A percentile compares a stretch with the other conserved stretches of the same genome.
phyloP scores from a whole-genome alignment of 2,329 filamentous ascomycete genomes.

The Penicillium sp. region DNA sequence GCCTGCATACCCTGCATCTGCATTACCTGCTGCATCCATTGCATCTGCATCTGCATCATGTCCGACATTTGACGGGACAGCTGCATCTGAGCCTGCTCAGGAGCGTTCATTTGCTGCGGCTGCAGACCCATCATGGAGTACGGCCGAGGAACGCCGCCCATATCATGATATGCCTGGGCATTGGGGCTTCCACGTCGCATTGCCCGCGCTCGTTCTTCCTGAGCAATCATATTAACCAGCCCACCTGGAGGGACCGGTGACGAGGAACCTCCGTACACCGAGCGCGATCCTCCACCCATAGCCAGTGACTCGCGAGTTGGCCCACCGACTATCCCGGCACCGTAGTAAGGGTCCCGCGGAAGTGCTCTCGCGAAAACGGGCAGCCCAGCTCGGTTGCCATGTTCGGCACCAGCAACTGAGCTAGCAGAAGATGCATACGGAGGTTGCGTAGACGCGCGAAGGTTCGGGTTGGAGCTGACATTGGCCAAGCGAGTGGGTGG shows the following conservation, averaged over 20 bases:
- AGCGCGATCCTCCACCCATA: conserved; percentile 56
- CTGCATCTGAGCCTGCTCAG: conserved; percentile 70
- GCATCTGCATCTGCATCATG: conserved; percentile 93
- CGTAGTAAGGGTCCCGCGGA: conserved; percentile 79
- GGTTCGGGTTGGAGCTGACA: conserved; percentile 66
- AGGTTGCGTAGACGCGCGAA: conserved; percentile 54
- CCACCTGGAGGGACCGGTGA: conserved; percentile 58
- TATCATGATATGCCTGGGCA: conserved; percentile 49
- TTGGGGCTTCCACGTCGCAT: conserved; percentile 75
- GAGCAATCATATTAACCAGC: conserved; percentile 81
- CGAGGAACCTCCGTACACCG: conserved; percentile 38
- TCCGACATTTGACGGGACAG: conserved; percentile 80
- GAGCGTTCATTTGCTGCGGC: conserved; percentile 47
- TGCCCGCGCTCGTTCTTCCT: conserved; percentile 73
- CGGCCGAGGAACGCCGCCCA: conserved; percentile 33
- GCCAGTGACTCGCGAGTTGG: conserved; percentile 69
- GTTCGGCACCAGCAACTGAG: conserved; percentile 55
- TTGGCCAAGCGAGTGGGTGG: conserved; percentile 64
- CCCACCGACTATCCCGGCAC: conserved; percentile 69
- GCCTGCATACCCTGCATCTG: conserved; percentile 57
- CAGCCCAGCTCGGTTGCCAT: conserved; percentile 50
- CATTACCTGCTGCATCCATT: conserved; percentile 71
- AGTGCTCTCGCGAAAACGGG: conserved; percentile 79
- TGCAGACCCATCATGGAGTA: conserved; percentile 34
- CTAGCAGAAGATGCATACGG: conserved; percentile 49